Evolutionary conservation across 352 stramenopile genomes (phyloP), one percentile per base, ranked within the genome.

Genomic region (Aphanomyces cochlioides): DNA sequence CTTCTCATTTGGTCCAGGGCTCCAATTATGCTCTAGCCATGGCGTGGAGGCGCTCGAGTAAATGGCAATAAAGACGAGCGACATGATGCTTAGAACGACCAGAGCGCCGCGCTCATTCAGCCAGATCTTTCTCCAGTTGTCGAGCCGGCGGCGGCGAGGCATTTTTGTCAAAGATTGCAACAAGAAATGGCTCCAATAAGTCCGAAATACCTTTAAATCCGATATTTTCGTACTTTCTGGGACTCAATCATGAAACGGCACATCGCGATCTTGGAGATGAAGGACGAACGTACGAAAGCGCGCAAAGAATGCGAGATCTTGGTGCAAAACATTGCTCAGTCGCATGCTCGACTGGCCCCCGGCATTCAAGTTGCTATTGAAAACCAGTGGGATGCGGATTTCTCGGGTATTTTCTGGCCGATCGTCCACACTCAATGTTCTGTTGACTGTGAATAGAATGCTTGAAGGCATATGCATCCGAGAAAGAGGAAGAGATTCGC

Each of bases 261-360:
- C 28, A 28, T 28, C 28, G 28, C 28, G 28, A 28, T 28, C 28
- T 28, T 28, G 28, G 36, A 8, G 28, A 66, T 67, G 59, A 67
- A 67, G 59, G 59, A 67, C 59, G 59, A 67, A 36, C 59, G 59
- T 13, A 56, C 38, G 15, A 67, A 54, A 21, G 28, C 38, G 19
- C 59, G 59, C 59, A 67, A 67, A 34, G 83, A 92, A 69, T 90
- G 83, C 83, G 79, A 89, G 17, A 74, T 88, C 40, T 78, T 90
- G 3, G 85, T 90, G 34, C 83, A 92, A 67, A 92, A 90, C 78
- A 92, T 90, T 38, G 85, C 83, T 56, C 83, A 92, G 73, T 92
- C 83, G 47, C 83, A 87, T 57, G 76, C 85, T 37, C 80, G 82
- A 0, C 74, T 90, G 5, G 80, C 85, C 17, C 86, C 83, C 1